Conservation (phyloP, 192 early-diverging fungal species). For the Phycomyces nitens region DNA sequence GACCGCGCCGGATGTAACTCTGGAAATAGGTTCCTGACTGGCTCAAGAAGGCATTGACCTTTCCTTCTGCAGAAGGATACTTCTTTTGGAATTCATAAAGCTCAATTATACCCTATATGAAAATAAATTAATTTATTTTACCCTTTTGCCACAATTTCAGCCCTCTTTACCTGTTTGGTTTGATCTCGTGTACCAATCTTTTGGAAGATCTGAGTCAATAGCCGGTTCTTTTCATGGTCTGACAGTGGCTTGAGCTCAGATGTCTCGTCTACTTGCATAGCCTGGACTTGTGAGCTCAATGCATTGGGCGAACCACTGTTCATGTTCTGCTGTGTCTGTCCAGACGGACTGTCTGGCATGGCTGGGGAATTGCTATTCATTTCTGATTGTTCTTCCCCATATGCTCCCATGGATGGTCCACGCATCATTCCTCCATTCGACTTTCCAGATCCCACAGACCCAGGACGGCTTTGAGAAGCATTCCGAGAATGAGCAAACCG, state of each 20-base stretch:
- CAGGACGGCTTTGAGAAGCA: slow-evolving; percentile 24
- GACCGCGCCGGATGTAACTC: slow-evolving; percentile 69
- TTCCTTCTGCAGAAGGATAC: slow-evolving; percentile 60
- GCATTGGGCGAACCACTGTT: neutral
- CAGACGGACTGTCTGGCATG: neutral
- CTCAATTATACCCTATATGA: slow-evolving; percentile 60
- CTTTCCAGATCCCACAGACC: slow-evolving; percentile 13
- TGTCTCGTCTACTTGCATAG: slow-evolving; percentile 19
- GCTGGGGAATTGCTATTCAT: neutral
- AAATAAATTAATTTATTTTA: too few species aligned
- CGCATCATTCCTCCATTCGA: slow-evolving; percentile 21
- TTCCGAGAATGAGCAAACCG: slow-evolving; percentile 16
- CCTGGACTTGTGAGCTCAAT: slow-evolving; percentile 8
- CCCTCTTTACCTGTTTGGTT: slow-evolving; percentile 53
- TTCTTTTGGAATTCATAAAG: slow-evolving; percentile 74
- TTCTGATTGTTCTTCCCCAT: neutral
- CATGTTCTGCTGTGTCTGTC: neutral
- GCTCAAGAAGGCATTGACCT: slow-evolving; percentile 57
- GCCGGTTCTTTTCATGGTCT: slow-evolving; percentile 62
- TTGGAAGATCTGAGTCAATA: slow-evolving; percentile 65
- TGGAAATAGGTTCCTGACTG: slow-evolving; percentile 69
- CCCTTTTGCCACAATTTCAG: too few species aligned
- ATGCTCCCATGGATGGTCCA: slow-evolving; percentile 11
- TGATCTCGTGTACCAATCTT: slow-evolving; percentile 66
- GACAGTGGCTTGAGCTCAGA: slow-evolving; percentile 10